phyloP scores from a whole-genome alignment of 148 eudicot species.

The Nyssa sinensis region DNA sequence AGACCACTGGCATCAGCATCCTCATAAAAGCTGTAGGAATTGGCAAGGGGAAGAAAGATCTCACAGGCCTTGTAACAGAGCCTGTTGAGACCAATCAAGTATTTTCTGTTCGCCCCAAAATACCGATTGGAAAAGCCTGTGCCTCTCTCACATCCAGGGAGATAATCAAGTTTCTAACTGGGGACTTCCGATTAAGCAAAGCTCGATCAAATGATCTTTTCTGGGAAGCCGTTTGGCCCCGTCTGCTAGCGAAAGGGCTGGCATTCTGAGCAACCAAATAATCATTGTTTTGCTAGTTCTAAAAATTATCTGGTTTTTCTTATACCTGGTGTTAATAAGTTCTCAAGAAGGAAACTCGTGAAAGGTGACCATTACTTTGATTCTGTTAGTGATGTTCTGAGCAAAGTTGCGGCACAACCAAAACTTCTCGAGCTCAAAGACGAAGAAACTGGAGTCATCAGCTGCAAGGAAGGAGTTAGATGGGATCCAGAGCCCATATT shows the following conservation, averaged over 20 bases:
- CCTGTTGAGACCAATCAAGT: slow-evolving; percentile 5
- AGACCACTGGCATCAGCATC: slow-evolving; percentile 18
- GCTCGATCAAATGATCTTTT: slow-evolving; percentile 29
- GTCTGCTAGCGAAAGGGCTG: slow-evolving; percentile 44
- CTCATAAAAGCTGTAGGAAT: slow-evolving; percentile 32
- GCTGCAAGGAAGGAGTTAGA: too few relatives aligned
- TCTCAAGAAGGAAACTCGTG: slow-evolving; percentile 26
- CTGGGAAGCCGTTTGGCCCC: slow-evolving; percentile 50
- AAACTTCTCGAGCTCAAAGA: slow-evolving; percentile 23
- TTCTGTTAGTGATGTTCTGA: slow-evolving; percentile 29
- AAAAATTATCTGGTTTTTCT: slow-evolving; percentile 27
- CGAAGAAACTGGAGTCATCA: too few relatives aligned
- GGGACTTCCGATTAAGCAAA: slow-evolving; percentile 30
- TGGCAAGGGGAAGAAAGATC: slow-evolving; percentile 33
- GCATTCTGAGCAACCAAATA: slow-evolving; percentile 38
- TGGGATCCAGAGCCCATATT: background rate
- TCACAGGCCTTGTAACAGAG: slow-evolving; percentile 20
- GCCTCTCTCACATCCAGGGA: slow-evolving; percentile 21
- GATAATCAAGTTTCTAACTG: slow-evolving; percentile 28
- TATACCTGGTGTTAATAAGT: slow-evolving; percentile 36
- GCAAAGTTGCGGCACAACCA: slow-evolving; percentile 36
- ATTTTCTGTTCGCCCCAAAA: background rate
- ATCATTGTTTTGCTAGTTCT: slow-evolving; percentile 7
- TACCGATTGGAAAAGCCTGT: slow-evolving; percentile 22
- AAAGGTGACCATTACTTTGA: slow-evolving; percentile 40